Base-by-base conservation (phyloP, 331 rosid genomes). In the Erythrophleum ivorense region DNA sequence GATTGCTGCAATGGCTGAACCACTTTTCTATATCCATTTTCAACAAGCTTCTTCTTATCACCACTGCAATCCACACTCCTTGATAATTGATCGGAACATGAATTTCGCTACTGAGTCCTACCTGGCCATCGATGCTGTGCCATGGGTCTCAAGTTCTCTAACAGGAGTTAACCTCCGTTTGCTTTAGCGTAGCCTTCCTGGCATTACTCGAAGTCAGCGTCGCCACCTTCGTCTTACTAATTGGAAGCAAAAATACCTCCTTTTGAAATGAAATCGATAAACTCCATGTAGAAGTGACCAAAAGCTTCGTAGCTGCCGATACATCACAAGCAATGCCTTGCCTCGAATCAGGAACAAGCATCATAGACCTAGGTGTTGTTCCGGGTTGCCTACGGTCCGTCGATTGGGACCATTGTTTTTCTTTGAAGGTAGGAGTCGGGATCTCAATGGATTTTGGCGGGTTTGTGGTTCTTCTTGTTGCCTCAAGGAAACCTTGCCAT, bases 81-180 rank as follows among this genome's bases (percentile, higher is more conserved):
- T 0, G 92, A 85, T 57, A 92, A 77, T 2, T 85, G 79, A 80
- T 91, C 85, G 4, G 81, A 53, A 46, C 88, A 63, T 46, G 85
- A 69, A 86, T 68, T 82, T 15, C 54, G 58, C 19, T 85, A 91
- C 49, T 97, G 82, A 66, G 85, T 73, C 82, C 95, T 72, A 5
- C 85, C 99, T 24, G 99, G 99, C 98, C 99, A 92, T 50, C 99
- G 90, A 79, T 96, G 97, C 78, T 92, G 99, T 70, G 92, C 99
- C 69, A 72, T 45, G 2, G 95, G 92, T 31, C 82, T 81, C 15
- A 95, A 96, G 79, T 96, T 96, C 66, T 87, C 92, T 87, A 16
- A 87, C 87, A 1, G 95, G 92, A 11, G 95, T 90, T 15, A 90
- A 76, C 91, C 97, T 81, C 81, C 98, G 88, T 4, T 4, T 97